These are phyloP conservation scores for Lichtheimia corymbifera DNA, from an alignment of 371 early-diverging fungal genomes.

Conservation along the genomic window DNA sequence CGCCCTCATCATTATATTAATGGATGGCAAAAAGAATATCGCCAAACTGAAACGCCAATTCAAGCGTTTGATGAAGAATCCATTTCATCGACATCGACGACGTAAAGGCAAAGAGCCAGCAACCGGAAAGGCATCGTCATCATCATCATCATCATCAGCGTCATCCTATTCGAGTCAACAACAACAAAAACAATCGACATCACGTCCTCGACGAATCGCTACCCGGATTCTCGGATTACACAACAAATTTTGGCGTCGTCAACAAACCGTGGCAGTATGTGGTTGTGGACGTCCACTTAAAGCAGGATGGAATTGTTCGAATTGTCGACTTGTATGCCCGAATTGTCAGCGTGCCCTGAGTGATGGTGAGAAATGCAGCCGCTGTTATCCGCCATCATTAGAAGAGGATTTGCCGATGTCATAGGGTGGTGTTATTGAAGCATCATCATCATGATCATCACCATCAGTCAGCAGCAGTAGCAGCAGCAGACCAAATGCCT, in stretches of 20 bases:
- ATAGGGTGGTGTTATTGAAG: too few relatives aligned
- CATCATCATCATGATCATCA: too few relatives aligned
- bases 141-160: slow-evolving; percentile 1
- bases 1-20: too few relatives aligned
- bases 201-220: neutral
- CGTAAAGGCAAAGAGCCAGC: neutral
- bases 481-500: too few relatives aligned
- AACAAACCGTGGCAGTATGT: slow-evolving; percentile 11
- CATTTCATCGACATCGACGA: neutral
- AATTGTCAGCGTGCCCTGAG: slow-evolving; percentile 23
- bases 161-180: neutral
- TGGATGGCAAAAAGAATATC: too few relatives aligned
- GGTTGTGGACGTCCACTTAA: slow-evolving; percentile 22
- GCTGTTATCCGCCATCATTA: slow-evolving; percentile 11
- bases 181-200: neutral
- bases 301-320: slow-evolving; percentile 20
- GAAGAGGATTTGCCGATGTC: too few relatives aligned
- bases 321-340: slow-evolving; percentile 19
- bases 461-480: too few relatives aligned
- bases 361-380: slow-evolving; percentile 15
- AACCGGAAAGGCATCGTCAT: neutral
- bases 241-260: slow-evolving; percentile 10
- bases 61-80: neutral
- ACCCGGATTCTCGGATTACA: slow-evolving; percentile 17
- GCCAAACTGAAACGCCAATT: too few relatives aligned